phyloP scores from a whole-genome alignment of 352 stramenopile species.

The Peronospora belbahrii region DNA sequence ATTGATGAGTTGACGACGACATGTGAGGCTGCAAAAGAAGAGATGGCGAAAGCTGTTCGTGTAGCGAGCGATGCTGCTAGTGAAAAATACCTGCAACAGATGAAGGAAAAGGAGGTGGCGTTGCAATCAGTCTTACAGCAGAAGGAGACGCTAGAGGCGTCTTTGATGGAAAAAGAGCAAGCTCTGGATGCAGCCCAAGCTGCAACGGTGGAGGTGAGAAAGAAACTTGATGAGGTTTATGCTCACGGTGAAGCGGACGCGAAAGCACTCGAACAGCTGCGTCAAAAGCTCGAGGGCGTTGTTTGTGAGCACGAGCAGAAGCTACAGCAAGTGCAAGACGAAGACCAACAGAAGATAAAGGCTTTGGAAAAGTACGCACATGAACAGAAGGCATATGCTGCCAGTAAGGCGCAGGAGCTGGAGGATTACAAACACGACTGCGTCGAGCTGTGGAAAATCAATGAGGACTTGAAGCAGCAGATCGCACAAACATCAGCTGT shows the following conservation, averaged over 20 bases:
- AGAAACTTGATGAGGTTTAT: conserved; percentile 26
- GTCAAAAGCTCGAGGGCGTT: conserved; percentile 12
- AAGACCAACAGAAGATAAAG: conserved; percentile 12
- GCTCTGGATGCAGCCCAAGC: conserved; percentile 19
- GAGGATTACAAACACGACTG: conserved; percentile 80
- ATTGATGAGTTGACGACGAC: conserved; percentile 30
- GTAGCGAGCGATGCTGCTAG: conserved; percentile 23
- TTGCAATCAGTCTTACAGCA: conserved; percentile 10
- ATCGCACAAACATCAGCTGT: conserved; percentile 46
- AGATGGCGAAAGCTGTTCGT: conserved; percentile 24
- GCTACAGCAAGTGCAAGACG: conserved; percentile 13
- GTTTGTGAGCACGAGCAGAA: conserved; percentile 16
- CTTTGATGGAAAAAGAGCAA: conserved; percentile 29
- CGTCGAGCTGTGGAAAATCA: conserved; percentile 66
- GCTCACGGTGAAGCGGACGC: conserved; percentile 11
- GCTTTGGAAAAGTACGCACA: conserved; percentile 16
- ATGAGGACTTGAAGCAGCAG: conserved; percentile 76
- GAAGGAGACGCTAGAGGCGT: conserved; percentile 20
- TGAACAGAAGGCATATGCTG: conserved; percentile 20
- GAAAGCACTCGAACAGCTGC: conserved; percentile 13
- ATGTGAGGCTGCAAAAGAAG: conserved; percentile 28
- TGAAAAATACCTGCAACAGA: conserved; percentile 23
- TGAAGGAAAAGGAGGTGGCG: conserved; percentile 30
- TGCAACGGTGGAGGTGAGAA: conserved; percentile 6
- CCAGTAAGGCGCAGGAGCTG: conserved; percentile 42